A percentile compares a stretch with the other conserved stretches of the same genome.
Conservation (phyloP, 805 yeast genomes). For the Cephaloascus albidus region DNA sequence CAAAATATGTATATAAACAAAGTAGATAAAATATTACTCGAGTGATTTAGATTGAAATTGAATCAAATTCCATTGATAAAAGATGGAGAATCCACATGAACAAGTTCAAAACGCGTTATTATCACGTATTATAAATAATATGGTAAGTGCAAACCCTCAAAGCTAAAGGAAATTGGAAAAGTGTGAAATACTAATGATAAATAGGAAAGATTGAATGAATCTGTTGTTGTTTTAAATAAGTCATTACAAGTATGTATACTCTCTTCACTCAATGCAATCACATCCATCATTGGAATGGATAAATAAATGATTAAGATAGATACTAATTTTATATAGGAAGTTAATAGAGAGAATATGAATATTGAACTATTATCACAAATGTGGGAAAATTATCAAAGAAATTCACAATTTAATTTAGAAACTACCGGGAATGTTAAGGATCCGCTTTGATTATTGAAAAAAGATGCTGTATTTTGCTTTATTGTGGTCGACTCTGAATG, state of each 20-base stretch:
- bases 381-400: slow-evolving; percentile 71
- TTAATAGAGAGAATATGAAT: slow-evolving; percentile 59
- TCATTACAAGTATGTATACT: slow-evolving; percentile 28
- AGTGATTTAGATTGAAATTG: too few relatives aligned
- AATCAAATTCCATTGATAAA: too few relatives aligned
- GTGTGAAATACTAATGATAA: slow-evolving; percentile 2
- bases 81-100: slow-evolving; percentile 82
- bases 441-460: too few relatives aligned
- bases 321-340: slow-evolving; percentile 16
- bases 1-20: too few relatives aligned
- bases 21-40: too few relatives aligned
- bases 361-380: slow-evolving; percentile 65
- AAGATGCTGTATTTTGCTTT: too few relatives aligned
- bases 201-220: slow-evolving; percentile 66
- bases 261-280: neutral
- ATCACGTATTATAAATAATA: slow-evolving; percentile 66
- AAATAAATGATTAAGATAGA: neutral
- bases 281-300: neutral
- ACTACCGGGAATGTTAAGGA: slow-evolving; percentile 54
- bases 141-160: slow-evolving; percentile 38
- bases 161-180: neutral
- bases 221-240: slow-evolving; percentile 55
- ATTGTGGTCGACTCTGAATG: too few relatives aligned
- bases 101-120: slow-evolving; percentile 69
- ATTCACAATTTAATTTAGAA: slow-evolving; percentile 60